phyloP scores from a whole-genome alignment of 1,284 basidiomycete species.

The Trichosporon sp. region DNA sequence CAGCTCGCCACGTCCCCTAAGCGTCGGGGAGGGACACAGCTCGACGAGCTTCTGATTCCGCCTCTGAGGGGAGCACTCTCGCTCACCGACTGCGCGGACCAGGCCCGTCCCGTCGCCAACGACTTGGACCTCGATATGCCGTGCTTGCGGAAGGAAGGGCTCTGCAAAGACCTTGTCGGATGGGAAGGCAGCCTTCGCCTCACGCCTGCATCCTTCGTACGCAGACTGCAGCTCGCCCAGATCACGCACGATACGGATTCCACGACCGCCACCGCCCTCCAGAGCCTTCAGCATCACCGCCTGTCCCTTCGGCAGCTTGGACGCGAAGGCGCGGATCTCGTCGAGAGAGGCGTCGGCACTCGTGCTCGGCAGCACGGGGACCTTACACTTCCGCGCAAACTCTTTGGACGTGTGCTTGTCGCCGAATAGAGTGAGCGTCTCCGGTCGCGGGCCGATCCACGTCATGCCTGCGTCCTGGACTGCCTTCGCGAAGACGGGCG shows the following conservation, averaged over 20 bases:
- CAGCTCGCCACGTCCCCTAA: conserved; percentile 5
- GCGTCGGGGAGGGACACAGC: conserved; percentile 17
- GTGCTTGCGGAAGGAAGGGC: conserved; percentile 75
- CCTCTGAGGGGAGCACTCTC: conserved; percentile 18
- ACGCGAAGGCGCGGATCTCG: conserved; percentile 16
- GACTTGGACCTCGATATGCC: conserved; percentile 87
- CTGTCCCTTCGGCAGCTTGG: conserved; percentile 25
- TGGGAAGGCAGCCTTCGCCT: conserved; percentile 76
- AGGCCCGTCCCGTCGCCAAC: conserved; percentile 16
- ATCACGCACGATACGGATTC: conserved; percentile 58
- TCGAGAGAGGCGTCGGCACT: conserved; percentile 9
- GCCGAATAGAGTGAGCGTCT: conserved; percentile 58
- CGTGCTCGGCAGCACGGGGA: conserved; percentile 34
- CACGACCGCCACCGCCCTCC: conserved; percentile 68
- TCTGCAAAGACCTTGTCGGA: conserved; percentile 82
- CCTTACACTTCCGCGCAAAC: conserved; percentile 84
- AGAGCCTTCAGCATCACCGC: conserved; percentile 62
- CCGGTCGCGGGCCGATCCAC: conserved; percentile 59
- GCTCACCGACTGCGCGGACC: conserved; percentile 14
- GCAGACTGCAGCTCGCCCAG: conserved; percentile 56
- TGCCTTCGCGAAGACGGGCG: conserved; percentile 53
- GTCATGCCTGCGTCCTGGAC: conserved; percentile 55
- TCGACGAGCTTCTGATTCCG: conserved; percentile 21
- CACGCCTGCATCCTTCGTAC: conserved; percentile 74
- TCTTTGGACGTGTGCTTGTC: conserved; percentile 62